Evolutionary conservation across 306 rosid genomes (phyloP).

Genomic region (Hylodesmum podocarpum): DNA sequence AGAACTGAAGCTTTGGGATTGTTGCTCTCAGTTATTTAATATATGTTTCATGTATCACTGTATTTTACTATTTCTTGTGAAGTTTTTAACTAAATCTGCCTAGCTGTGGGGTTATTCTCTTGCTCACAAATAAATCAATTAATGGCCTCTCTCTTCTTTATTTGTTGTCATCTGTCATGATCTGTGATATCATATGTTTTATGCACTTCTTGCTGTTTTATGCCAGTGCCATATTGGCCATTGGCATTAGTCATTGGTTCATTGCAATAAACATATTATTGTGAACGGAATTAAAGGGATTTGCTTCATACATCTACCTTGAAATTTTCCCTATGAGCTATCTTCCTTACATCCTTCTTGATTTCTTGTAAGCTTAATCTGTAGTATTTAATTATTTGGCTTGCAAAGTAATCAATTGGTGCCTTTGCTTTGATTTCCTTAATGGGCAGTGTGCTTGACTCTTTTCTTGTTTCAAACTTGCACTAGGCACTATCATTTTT

Average conservation of each 20-base stretch:
- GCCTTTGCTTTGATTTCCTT: constrained; percentile 2
- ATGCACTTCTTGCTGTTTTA: not conserved
- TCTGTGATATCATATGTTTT: not conserved
- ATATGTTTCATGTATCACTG: not conserved
- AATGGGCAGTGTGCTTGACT: not conserved
- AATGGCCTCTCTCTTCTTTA: not conserved
- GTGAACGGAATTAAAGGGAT: not conserved
- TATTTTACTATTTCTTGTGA: not conserved
- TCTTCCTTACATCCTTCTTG: not conserved
- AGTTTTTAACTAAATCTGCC: not conserved
- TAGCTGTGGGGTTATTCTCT: not conserved
- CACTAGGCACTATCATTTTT: not conserved
- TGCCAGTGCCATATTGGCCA: not conserved
- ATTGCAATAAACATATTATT: not conserved
- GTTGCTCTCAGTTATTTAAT: not conserved
- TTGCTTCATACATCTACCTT: not conserved
- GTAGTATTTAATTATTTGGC: not conserved
- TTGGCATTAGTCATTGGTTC: not conserved
- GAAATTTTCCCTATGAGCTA: not conserved
- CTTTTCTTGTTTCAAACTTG: constrained; percentile 17
- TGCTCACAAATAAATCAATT: not conserved
- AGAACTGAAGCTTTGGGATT: not conserved
- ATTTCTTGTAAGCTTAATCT: not conserved
- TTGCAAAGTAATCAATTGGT: not conserved
- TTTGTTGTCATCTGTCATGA: constrained; percentile 6